Base-by-base conservation (phyloP, 495 filamentous ascomycete genomes). In the Bacidia gigantensis region DNA sequence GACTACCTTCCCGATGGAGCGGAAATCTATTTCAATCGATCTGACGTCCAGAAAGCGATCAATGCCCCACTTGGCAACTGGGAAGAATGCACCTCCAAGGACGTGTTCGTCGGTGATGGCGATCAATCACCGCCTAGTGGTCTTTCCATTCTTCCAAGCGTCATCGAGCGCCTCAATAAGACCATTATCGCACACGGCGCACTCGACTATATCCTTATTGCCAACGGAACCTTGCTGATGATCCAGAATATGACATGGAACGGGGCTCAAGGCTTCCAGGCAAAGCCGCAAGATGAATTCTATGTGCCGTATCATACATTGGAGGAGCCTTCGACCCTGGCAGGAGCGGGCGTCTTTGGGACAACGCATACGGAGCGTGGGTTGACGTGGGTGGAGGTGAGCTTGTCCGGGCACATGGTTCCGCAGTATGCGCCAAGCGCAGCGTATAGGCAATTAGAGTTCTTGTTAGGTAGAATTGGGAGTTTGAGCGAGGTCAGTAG, bases 201-300 rank as follows among this genome's bases (percentile, higher is more conserved):
- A 56, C 73, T 74, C 23, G 80, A 83, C 62, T 74, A 77, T 62
- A 68, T 78, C 51, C 72, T 83, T 44, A 65, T 79, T 26, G 69
- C 71, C 25, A 75, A 81, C 55, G 80, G 78, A n/a, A 80, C 78
- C 0, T 64, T 83, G 3, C 60, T 83, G 35, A 65, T 73, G 26
- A 79, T 83, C 55, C 79, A 83, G 61, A 83, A 83, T 62, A 80
- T 83, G 76, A 83, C 78, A 3, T 84, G 78, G 76, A 74, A 78
- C 55, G 79, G 80, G 20, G 60, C 69, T 22, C 71, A 81, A n/a
- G 80, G 79, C 0, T 83, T 83, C 67, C 64, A 74, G 51, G 25
- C 56, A 14, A 53, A 62, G 32, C 75, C 73, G 0, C 56, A 47
- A 14, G 63, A 60, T 2, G 62, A 67, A 3, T 71, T 71, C 53